These are phyloP conservation scores for Phytophthora sp. DNA, from an alignment of 352 stramenopile species.

Conservation along the genomic window DNA sequence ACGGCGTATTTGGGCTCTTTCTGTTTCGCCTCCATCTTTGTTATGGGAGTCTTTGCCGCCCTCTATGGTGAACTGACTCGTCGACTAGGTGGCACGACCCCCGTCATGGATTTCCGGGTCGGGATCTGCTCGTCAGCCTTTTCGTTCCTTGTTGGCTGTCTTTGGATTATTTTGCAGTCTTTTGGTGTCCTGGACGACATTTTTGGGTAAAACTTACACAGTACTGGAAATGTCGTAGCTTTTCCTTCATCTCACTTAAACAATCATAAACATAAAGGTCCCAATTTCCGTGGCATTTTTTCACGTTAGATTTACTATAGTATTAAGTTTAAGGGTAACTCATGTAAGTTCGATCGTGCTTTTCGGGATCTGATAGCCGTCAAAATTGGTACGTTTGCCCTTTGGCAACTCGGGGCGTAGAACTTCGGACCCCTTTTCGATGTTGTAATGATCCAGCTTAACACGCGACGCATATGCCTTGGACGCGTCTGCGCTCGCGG, in stretches of 20 bases:
- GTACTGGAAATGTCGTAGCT: no score
- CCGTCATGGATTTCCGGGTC: conserved; percentile 67
- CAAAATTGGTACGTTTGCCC: conserved; percentile 75
- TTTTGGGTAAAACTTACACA: conserved; percentile 47
- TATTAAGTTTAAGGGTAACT: neutral
- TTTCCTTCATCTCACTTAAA: no score
- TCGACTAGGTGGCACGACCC: conserved; percentile 57
- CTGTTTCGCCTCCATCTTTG: conserved; percentile 86
- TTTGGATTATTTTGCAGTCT: conserved; percentile 74
- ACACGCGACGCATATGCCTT: conserved; percentile 70
- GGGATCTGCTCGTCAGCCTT: conserved; percentile 76
- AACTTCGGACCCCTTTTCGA: conserved; percentile 53
- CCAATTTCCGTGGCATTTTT: no score
- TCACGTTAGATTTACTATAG: neutral
- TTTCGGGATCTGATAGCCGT: conserved; percentile 48
- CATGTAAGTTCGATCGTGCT: conserved; percentile 59
- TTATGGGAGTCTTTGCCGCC: conserved; percentile 91
- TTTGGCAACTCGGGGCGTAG: conserved; percentile 57
- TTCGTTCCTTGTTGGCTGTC: conserved; percentile 69
- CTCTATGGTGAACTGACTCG: conserved; percentile 84
- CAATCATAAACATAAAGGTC: no score
- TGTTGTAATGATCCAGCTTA: conserved; percentile 75
- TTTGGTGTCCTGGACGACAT: conserved; percentile 61
- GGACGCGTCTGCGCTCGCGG: conserved; percentile 44
- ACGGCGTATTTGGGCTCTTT: conserved; percentile 89